Percentiles rank a stretch among this genome's conserved stretches.
Evolutionary conservation across 2,329 filamentous ascomycete species (phyloP).

Genomic region (Alternaria arbusti): DNA sequence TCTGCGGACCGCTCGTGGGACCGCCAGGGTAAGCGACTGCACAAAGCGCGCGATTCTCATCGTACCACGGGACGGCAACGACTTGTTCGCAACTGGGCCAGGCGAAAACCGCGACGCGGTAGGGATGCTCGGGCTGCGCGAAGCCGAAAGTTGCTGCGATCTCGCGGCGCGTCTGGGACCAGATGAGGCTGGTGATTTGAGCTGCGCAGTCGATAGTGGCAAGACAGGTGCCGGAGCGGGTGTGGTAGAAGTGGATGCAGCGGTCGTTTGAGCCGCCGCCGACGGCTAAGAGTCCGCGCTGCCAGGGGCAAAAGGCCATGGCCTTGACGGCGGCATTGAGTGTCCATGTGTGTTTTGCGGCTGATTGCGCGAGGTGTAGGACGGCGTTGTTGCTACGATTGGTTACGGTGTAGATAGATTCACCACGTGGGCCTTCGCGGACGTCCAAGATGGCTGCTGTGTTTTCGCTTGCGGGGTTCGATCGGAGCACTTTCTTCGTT

Average conservation of each 20-base stretch:
- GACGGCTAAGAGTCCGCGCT: slow-evolving; percentile 82
- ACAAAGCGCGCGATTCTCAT: slow-evolving; percentile 79
- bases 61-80: slow-evolving; percentile 82
- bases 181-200: slow-evolving; percentile 91
- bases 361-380: slow-evolving; percentile 59
- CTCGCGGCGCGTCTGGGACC: slow-evolving; percentile 83
- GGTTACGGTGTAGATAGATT: slow-evolving; percentile 43
- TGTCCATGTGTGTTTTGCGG: slow-evolving; percentile 73
- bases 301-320: slow-evolving; percentile 96
- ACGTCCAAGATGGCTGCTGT: slow-evolving; percentile 27
- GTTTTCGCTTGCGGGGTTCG: slow-evolving; percentile 8
- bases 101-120: slow-evolving; percentile 88
- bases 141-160: slow-evolving; percentile 95
- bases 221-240: slow-evolving; percentile 78
- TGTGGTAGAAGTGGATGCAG: slow-evolving; percentile 95
- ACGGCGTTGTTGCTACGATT: slow-evolving; percentile 43
- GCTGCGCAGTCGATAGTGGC: slow-evolving; percentile 91
- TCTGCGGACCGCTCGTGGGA: slow-evolving; percentile 46
- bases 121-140: slow-evolving; percentile 85
- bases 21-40: slow-evolving; percentile 83
- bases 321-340: slow-evolving; percentile 94
- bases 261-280: slow-evolving; percentile 94
- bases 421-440: slow-evolving; percentile 34
- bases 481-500: slow-evolving; percentile 62
- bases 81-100: slow-evolving; percentile 93